Conservation (phyloP, 2,329 filamentous ascomycete genomes). For the Alternaria atra region DNA sequence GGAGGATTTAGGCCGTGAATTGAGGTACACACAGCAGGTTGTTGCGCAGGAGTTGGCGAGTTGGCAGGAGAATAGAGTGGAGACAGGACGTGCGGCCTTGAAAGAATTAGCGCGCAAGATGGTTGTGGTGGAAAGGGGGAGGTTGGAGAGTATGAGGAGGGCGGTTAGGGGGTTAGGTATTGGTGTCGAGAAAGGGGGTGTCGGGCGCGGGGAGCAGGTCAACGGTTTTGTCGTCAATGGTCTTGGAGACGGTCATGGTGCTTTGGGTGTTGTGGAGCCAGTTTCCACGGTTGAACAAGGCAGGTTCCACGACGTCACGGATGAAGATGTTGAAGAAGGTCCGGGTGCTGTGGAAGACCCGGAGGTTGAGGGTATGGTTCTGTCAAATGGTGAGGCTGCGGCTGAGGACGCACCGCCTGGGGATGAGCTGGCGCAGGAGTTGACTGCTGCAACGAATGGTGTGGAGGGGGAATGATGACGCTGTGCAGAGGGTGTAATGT, state of each 20-base stretch:
- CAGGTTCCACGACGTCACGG: background rate
- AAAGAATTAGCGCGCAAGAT: constrained; percentile 79
- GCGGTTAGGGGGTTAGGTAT: constrained; percentile 69
- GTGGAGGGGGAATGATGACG: too few species aligned
- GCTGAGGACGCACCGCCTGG: constrained; percentile 14
- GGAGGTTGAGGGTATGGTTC: constrained; percentile 12
- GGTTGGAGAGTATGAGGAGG: constrained; percentile 80
- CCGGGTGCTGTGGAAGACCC: constrained; percentile 22
- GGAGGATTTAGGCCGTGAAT: constrained; percentile 77
- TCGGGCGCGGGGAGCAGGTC: background rate
- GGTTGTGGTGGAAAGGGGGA: constrained; percentile 80
- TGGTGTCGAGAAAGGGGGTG: background rate
- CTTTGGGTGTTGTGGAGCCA: background rate
- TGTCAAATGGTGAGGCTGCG: constrained; percentile 20
- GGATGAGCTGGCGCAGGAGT: background rate
- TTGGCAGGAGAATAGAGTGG: constrained; percentile 90
- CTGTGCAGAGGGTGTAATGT: background rate
- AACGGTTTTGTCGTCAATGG: background rate
- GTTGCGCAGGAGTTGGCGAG: constrained; percentile 90
- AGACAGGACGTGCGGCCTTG: constrained; percentile 77
- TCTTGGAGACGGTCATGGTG: background rate
- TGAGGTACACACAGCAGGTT: constrained; percentile 91
- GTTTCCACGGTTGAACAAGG: constrained; percentile 7
- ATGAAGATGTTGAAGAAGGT: constrained; percentile 22
- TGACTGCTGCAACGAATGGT: background rate